Percentiles rank a stretch among this genome's conserved stretches.
Conservation (phyloP, 129 eudicot species). For the Flaveria sonorensis region DNA sequence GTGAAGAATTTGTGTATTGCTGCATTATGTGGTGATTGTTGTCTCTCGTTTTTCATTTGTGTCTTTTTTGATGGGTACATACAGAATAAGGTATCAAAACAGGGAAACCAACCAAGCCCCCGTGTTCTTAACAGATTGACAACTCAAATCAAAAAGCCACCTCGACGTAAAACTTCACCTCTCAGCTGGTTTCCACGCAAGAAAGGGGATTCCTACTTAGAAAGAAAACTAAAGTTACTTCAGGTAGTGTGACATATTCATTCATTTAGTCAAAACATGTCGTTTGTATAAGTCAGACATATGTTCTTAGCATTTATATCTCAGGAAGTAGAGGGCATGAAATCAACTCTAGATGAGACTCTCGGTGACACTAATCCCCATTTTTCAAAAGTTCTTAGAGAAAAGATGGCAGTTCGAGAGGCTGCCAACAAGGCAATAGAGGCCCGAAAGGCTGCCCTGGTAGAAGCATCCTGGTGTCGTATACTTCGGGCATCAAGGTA, state of each 20-base stretch:
- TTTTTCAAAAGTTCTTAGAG: constrained; percentile 73
- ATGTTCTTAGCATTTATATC: constrained; percentile 10
- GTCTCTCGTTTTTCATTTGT: constrained; percentile 5
- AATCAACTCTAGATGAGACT: constrained; percentile 84
- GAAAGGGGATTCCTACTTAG: constrained; percentile 81
- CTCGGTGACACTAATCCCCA: constrained; percentile 89
- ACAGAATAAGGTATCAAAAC: constrained; percentile 61
- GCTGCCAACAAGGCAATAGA: constrained; percentile 88
- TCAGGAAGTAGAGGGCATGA: constrained; percentile 96
- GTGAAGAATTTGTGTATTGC: constrained; percentile 11
- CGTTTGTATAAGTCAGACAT: background rate
- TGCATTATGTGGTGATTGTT: background rate
- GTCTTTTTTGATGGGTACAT: background rate
- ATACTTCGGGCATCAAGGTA: constrained; percentile 87
- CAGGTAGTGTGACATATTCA: constrained; percentile 49
- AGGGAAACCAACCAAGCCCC: constrained; percentile 48
- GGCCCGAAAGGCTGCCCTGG: constrained; percentile 91
- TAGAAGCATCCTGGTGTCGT: constrained; percentile 98
- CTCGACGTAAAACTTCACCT: constrained; percentile 80
- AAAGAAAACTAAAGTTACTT: constrained; percentile 72
- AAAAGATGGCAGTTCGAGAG: constrained; percentile 83
- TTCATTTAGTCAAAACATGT: constrained; percentile 2
- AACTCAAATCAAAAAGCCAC: constrained; percentile 75
- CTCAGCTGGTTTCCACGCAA: constrained; percentile 94
- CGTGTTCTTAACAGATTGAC: constrained; percentile 56